Percentiles rank a stretch among this genome's conserved stretches.
These are phyloP conservation scores for Pichia californica DNA, from an alignment of 805 yeast species.

Conservation along the genomic window DNA sequence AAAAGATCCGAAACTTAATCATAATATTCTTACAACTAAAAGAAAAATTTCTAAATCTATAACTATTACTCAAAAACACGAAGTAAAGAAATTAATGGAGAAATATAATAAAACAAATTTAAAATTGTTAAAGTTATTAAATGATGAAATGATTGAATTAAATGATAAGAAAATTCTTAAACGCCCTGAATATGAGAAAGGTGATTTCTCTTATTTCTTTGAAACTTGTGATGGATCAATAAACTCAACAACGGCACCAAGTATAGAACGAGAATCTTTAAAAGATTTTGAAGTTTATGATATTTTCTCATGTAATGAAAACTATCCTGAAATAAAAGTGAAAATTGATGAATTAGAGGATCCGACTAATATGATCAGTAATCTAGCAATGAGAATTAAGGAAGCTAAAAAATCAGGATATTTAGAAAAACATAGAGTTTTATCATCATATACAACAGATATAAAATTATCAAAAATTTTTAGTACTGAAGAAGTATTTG, in stretches of 20 bases:
- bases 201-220: slow-evolving; percentile 1
- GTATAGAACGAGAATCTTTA: neutral
- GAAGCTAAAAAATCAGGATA: neutral
- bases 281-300: slow-evolving; percentile 23
- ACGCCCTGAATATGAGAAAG: slow-evolving; percentile 14
- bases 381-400: slow-evolving; percentile 18
- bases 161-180: slow-evolving; percentile 13
- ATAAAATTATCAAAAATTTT: slow-evolving; percentile 33
- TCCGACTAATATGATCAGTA: slow-evolving; percentile 38
- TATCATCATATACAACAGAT: slow-evolving; percentile 2
- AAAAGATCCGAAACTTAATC: slow-evolving; percentile 18
- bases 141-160: neutral
- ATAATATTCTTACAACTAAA: slow-evolving; percentile 27
- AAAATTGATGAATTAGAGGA: slow-evolving; percentile 19
- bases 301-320: slow-evolving; percentile 23
- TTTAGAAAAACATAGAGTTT: neutral
- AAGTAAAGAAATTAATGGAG: slow-evolving; percentile 45
- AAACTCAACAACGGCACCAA: neutral
- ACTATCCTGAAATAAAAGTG: slow-evolving; percentile 9
- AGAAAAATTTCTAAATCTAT: slow-evolving; percentile 44
- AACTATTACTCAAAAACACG: slow-evolving; percentile 59
- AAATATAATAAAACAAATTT: slow-evolving; percentile 35
- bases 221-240: neutral
- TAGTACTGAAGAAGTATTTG: slow-evolving; percentile 55
- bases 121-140: slow-evolving; percentile 16